Conservation (phyloP, 1,284 basidiomycete genomes). For the Sanguinoderma infundibulare region DNA sequence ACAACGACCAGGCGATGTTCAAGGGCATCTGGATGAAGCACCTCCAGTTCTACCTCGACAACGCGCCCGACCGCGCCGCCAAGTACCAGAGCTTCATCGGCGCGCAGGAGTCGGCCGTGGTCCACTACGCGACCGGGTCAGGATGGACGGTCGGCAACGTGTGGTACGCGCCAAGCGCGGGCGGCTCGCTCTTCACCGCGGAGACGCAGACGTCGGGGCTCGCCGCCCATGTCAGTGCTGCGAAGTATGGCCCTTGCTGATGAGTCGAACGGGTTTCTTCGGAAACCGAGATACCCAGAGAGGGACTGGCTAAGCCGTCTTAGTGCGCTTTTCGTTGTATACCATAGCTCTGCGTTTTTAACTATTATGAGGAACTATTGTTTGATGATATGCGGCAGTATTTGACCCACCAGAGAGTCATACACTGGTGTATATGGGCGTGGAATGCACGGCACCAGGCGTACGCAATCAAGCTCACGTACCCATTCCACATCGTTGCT, state of each 20-base stretch:
- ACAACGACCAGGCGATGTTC: conserved; percentile 50
- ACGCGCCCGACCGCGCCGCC: conserved; percentile 31
- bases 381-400: not conserved
- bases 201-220: conserved; percentile 32
- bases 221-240: conserved; percentile 14
- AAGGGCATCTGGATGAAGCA: conserved; percentile 39
- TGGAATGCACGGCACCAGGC: not conserved
- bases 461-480: not conserved
- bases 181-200: conserved; percentile 46
- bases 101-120: conserved; percentile 32
- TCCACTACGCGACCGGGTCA: conserved; percentile 43
- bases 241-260: conserved; percentile 17
- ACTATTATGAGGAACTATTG: not conserved
- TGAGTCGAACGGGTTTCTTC: not conserved
- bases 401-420: too few relatives aligned
- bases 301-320: not conserved
- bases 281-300: too few relatives aligned
- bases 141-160: conserved; percentile 51
- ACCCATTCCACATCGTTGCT: not conserved
- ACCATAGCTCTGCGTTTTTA: not conserved
- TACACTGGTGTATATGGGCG: not conserved
- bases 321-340: too few relatives aligned
- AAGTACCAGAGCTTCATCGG: conserved; percentile 36
- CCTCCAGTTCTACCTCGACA: conserved; percentile 38
- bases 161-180: conserved; percentile 49